Evolutionary conservation across 495 filamentous ascomycete species (phyloP), one percentile per base, ranked within the genome.

Genomic region (Xylaria cubensis): DNA sequence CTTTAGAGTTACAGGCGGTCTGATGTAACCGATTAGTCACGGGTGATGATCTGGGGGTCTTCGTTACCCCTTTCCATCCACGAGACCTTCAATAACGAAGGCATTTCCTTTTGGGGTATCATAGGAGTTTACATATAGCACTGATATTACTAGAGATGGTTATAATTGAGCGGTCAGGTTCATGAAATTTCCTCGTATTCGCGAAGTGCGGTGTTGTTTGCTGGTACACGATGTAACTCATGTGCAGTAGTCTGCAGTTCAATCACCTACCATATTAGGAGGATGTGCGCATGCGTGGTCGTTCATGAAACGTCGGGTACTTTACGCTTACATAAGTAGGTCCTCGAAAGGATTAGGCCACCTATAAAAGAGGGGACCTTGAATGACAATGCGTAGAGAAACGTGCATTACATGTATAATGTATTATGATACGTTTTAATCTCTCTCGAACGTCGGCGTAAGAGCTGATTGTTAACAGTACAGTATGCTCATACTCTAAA

Each of bases 211-310:
- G 39, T 67, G 19, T 3, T 46, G 48, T 50, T 34, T 51, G 42
- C 55, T 29, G 17, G 42, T 51, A 17, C 26, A 61, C 67, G 67
- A 69, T 69, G 67, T 69, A 69, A 59, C 67, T 69, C 48, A 70
- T 63, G 56, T 62, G 41, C 42, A 26, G 67, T 50, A 46, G 39
- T 46, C 29, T 39, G 9, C 17, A 17, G 26, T 46, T 41, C 19
- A 62, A 51, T 44, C 67, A 70, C 56, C 56, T 70, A 62, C 67
- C 53, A 17, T 2, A 48, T 70, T 62, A 19, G 48, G 67, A 55
- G 53, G 53, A 26, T 51, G 42, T 34, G 50, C 9, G 24, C 41
- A 32, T 46, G 67, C 67, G 51, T 48, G 41, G 34, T 32, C 67
- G 4, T 59, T 69, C 26, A 69, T 36, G 53, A 44, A 58, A 65